These are phyloP conservation scores for Pleurotus ostreatus DNA, from an alignment of 768 basidiomycete species.

Conservation along the genomic window DNA sequence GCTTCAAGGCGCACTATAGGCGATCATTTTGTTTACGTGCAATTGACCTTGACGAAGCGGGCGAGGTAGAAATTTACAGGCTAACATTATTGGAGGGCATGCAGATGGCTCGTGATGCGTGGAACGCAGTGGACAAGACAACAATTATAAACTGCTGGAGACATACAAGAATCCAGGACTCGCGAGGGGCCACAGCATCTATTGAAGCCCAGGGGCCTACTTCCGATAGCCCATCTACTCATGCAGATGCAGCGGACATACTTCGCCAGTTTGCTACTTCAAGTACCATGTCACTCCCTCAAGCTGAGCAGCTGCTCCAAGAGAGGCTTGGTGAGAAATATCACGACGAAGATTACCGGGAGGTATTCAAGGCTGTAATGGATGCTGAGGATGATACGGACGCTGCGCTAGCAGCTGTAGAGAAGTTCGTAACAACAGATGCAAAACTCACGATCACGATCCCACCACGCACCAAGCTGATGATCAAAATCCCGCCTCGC, in stretches of 20 bases:
- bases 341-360: conserved; percentile 12
- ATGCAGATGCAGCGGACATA: conserved; percentile 11
- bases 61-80: conserved; percentile 28
- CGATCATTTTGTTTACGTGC: conserved; percentile 19
- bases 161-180: neutral
- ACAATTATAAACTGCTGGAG: neutral
- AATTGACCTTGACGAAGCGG: conserved; percentile 27
- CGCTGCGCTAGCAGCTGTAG: conserved; percentile 10
- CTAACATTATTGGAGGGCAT: conserved; percentile 19
- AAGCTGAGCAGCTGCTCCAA: conserved; percentile 10
- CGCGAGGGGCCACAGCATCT: neutral
- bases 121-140: neutral
- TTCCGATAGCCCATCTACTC: conserved; percentile 8
- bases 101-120: neutral
- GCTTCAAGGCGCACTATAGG: conserved; percentile 32
- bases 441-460: conserved; percentile 9
- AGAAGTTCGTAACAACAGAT: conserved; percentile 1
- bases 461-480: conserved; percentile 1
- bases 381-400: conserved; percentile 10
- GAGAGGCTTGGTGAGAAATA: conserved; percentile 11
- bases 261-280: conserved; percentile 12
- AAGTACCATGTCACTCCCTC: conserved; percentile 12
- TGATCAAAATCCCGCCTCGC: neutral
- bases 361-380: conserved; percentile 13
- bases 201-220: neutral